Percentiles rank a stretch among this genome's conserved stretches.
Conservation (phyloP, 2,329 filamentous ascomycete genomes). For the Fusarium bulbicola region DNA sequence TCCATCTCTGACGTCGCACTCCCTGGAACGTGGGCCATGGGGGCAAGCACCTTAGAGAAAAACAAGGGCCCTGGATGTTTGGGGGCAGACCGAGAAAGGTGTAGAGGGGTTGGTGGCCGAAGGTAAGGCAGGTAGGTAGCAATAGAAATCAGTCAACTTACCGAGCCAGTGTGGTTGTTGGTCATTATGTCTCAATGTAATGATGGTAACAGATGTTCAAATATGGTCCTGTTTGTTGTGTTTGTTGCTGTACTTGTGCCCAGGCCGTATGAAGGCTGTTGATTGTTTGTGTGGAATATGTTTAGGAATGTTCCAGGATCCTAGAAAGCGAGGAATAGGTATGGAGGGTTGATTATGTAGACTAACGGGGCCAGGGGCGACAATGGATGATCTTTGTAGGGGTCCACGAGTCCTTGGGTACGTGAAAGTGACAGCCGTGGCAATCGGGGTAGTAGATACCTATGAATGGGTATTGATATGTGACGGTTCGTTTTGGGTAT, state of each 20-base stretch:
- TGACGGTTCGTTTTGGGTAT: neutral
- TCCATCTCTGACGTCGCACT: conserved; percentile 48
- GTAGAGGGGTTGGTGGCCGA: neutral
- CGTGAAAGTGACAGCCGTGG: neutral
- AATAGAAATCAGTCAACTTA: neutral
- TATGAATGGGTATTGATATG: neutral
- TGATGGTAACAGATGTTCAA: neutral
- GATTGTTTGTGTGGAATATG: conserved; percentile 34
- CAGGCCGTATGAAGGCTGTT: neutral
- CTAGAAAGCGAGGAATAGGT: conserved; percentile 16
- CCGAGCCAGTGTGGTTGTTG: neutral
- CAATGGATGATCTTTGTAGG: conserved; percentile 31
- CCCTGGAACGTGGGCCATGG: conserved; percentile 27
- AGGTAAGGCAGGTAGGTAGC: neutral
- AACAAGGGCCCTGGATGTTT: neutral
- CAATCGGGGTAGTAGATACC: neutral
- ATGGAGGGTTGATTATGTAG: conserved; percentile 27
- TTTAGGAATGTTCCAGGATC: conserved; percentile 42
- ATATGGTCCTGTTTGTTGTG: neutral
- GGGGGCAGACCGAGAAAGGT: neutral
- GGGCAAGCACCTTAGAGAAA: conserved; percentile 1
- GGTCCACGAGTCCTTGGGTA: conserved; percentile 15
- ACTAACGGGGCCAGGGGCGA: conserved; percentile 17
- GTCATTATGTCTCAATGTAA: neutral
- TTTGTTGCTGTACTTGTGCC: neutral